A percentile compares a stretch with the other conserved stretches of the same genome.
Conservation (phyloP, 805 yeast species). For the Geotrichum ghanense region DNA sequence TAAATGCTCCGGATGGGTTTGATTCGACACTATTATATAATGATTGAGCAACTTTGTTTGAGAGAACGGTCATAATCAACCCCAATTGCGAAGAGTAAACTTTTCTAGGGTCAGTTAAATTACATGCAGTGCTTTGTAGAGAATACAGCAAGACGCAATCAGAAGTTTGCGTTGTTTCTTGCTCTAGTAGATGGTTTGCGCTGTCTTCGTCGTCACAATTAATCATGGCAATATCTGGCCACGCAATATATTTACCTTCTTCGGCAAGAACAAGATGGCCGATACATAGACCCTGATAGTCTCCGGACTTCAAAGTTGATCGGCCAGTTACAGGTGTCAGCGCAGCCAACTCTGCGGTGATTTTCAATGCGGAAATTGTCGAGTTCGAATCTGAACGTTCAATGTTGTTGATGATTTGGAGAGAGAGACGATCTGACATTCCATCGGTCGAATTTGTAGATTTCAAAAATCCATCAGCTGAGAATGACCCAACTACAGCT, state of each 20-base stretch:
- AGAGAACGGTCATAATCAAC: constrained; percentile 15
- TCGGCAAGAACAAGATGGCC: constrained; percentile 11
- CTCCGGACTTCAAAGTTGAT: constrained; percentile 6
- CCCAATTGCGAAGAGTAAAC: constrained; percentile 14
- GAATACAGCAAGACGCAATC: constrained; percentile 17
- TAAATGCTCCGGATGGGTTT: constrained; percentile 4
- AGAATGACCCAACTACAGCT: constrained; percentile 6
- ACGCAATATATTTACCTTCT: constrained; percentile 3
- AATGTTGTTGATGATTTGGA: constrained; percentile 5
- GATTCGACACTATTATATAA: constrained; percentile 7
- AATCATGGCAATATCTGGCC: constrained; percentile 14
- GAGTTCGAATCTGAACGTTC: neutral
- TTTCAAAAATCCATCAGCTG: constrained; percentile 6
- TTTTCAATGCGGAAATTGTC: constrained; percentile 2
- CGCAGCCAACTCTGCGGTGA: constrained; percentile 13
- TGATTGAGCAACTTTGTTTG: constrained; percentile 10
- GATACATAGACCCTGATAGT: constrained; percentile 9
- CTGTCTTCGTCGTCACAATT: constrained; percentile 13
- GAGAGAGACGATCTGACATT: constrained; percentile 8
- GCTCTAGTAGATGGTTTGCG: constrained; percentile 12
- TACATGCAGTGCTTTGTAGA: constrained; percentile 13
- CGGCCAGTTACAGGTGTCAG: constrained; percentile 11
- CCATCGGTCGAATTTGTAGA: constrained; percentile 9
- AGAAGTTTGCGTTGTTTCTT: constrained; percentile 10
- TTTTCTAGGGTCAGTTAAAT: constrained; percentile 10